These are phyloP conservation scores for Licmophora abbreviata DNA, from an alignment of 108 stramenopile species.

Conservation along the genomic window DNA sequence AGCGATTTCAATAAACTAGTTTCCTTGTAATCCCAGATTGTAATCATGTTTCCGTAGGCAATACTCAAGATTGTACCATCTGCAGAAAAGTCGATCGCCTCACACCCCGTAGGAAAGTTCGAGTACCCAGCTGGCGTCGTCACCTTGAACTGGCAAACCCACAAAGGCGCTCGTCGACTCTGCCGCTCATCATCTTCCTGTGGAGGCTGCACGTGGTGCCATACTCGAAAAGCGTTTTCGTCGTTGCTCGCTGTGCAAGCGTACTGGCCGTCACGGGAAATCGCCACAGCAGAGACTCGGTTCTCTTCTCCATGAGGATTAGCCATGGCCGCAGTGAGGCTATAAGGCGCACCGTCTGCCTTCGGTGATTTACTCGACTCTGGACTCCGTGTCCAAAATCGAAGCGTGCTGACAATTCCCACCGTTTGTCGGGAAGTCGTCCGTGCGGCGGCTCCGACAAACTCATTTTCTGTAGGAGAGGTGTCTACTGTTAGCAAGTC, in stretches of 20 bases:
- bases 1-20: constrained; percentile 56
- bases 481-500: constrained; percentile 67
- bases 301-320: constrained; percentile 65
- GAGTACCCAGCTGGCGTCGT: constrained; percentile 66
- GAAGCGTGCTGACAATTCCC: constrained; percentile 54
- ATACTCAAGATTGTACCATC: constrained; percentile 69
- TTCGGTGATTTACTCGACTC: constrained; percentile 10
- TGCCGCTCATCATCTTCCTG: not conserved
- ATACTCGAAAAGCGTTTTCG: constrained; percentile 74
- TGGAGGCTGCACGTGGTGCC: constrained; percentile 15
- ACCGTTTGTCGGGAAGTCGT: constrained; percentile 10
- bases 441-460: constrained; percentile 28
- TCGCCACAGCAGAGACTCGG: constrained; percentile 42
- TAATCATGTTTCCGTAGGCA: constrained; percentile 47
- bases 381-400: constrained; percentile 49
- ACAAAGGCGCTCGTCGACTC: constrained; percentile 14
- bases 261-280: constrained; percentile 35
- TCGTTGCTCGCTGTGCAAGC: constrained; percentile 74
- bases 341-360: constrained; percentile 17
- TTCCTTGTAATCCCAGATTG: constrained; percentile 69
- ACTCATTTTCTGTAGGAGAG: constrained; percentile 51
- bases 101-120: constrained; percentile 20
- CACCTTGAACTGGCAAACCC: constrained; percentile 70
- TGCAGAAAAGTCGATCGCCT: constrained; percentile 54
- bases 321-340: constrained; percentile 57